Evolutionary conservation across 306 rosid genomes (phyloP), one percentile per base, ranked within the genome.

Genomic region (Acmispon strigosus): DNA sequence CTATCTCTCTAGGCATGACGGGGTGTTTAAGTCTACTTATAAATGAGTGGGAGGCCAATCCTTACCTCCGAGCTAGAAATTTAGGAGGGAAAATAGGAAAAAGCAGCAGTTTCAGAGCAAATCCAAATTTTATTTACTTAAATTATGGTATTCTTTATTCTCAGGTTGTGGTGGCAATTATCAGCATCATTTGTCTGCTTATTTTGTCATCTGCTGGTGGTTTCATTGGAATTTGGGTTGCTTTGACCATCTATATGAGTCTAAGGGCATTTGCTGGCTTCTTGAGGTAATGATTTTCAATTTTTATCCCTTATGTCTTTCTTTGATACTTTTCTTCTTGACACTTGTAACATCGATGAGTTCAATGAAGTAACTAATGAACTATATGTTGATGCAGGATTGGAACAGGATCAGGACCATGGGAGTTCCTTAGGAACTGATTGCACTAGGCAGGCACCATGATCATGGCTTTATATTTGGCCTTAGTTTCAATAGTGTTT

Each of bases 391-490:
- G 37, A 24, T 77, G 80, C 97, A 93, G 98, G 86, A 80, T 94
- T 66, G 98, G 98, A 75, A 90, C 96, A 4, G 93, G 97, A 68
- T 87, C 97, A 59, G 98, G 98, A 56, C 98, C 98, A 15, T 94
- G 98, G 98, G 47, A 74, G 27, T 90, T 88, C 79, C 97, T 94
- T 22, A 69, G 88, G 70, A 48, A 57, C 22, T 81, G 27, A 47
- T 52, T 42, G 58, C 39, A 67, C 48, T 20, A n/a, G 44, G 10
- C 27, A 45, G 29, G 72, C 69, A 44, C 22, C 60, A 50, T 43
- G 34, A 14, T 62, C 41, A 22, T 43, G 10, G 81, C 62, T 60
- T 60, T 48, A 55, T 66, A 70, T 22, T 51, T 54, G 63, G 47
- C 56, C 61, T 29, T 63, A 50, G 55, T 53, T 65, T 19, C 56